Conservation (phyloP, 495 filamentous ascomycete species). For the Daldinia caldariorum region DNA sequence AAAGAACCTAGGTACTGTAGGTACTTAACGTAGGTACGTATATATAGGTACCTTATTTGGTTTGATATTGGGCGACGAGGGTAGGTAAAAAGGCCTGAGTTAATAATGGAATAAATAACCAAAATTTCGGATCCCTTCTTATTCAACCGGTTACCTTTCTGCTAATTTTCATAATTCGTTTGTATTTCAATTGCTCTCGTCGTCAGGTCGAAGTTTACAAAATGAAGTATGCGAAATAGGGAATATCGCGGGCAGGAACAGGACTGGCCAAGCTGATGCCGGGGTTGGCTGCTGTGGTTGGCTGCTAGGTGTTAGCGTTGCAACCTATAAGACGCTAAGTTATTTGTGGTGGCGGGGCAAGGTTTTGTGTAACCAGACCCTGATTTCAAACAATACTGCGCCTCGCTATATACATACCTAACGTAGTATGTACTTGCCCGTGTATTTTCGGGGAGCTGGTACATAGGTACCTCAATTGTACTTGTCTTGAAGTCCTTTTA, state of each 20-base stretch:
- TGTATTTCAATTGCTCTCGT: conserved; percentile 12
- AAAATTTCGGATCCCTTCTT: background rate
- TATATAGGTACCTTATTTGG: too few species aligned
- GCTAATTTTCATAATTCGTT: background rate
- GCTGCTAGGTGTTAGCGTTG: conserved; percentile 1
- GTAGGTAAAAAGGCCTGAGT: background rate
- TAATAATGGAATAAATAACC: background rate
- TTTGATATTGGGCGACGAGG: conserved; percentile 2
- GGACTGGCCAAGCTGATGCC: background rate
- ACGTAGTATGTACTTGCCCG: conserved; percentile 14
- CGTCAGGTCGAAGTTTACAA: conserved; percentile 5
- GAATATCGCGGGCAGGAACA: background rate
- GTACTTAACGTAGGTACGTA: too few species aligned
- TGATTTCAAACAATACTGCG: conserved; percentile 19
- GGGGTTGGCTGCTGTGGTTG: too few species aligned
- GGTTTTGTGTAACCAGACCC: conserved; percentile 14
- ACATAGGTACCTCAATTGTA: too few species aligned
- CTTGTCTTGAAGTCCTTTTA: background rate
- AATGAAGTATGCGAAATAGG: conserved; percentile 10
- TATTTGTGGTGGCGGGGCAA: conserved; percentile 40
- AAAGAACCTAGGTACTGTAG: too few species aligned
- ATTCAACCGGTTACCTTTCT: background rate
- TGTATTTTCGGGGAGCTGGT: conserved; percentile 27
- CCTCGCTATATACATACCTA: conserved; percentile 20
- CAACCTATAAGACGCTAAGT: conserved; percentile 37